These are phyloP conservation scores for Carallia brachiata DNA, from an alignment of 345 rosid genomes.

Conservation along the genomic window DNA sequence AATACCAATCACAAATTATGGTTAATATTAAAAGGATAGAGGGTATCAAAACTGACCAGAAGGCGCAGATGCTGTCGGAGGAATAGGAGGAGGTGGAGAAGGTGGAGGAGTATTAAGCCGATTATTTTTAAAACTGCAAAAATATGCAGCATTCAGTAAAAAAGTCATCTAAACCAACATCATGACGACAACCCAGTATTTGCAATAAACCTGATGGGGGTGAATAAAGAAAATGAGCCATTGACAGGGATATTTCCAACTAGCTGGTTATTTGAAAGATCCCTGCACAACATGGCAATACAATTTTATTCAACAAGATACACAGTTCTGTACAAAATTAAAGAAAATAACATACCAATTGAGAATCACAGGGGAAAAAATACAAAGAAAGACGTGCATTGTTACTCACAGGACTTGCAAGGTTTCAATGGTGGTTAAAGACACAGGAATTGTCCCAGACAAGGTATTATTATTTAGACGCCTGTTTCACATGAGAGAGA, in stretches of 20 bases:
- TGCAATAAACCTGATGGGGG: slow-evolving; percentile 61
- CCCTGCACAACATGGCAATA: slow-evolving; percentile 47
- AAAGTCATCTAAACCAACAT: slow-evolving; percentile 12
- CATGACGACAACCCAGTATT: slow-evolving; percentile 1
- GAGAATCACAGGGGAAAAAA: not conserved
- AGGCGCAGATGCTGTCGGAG: slow-evolving; percentile 31
- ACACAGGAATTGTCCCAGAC: slow-evolving; percentile 53
- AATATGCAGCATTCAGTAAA: slow-evolving; percentile 26
- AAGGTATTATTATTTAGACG: slow-evolving; percentile 76
- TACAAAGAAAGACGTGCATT: not conserved
- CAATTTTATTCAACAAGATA: slow-evolving; percentile 1
- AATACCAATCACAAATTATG: slow-evolving; percentile 3
- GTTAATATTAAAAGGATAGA: not conserved
- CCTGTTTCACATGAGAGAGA: slow-evolving; percentile 38
- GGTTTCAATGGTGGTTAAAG: slow-evolving; percentile 39
- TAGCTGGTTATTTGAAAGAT: slow-evolving; percentile 72
- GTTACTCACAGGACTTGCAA: slow-evolving; percentile 80
- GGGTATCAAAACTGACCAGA: slow-evolving; percentile 46
- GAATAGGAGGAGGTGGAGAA: slow-evolving; percentile 57
- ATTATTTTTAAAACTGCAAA: slow-evolving; percentile 64
- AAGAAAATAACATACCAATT: not conserved
- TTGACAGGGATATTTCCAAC: slow-evolving; percentile 63
- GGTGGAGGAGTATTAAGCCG: slow-evolving; percentile 16
- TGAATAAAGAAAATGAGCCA: slow-evolving; percentile 81
- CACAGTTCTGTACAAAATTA: too few species aligned